A percentile compares a stretch with the other conserved stretches of the same genome.
Conservation (phyloP, 2,329 filamentous ascomycete species). For the Aspergillus sp. region DNA sequence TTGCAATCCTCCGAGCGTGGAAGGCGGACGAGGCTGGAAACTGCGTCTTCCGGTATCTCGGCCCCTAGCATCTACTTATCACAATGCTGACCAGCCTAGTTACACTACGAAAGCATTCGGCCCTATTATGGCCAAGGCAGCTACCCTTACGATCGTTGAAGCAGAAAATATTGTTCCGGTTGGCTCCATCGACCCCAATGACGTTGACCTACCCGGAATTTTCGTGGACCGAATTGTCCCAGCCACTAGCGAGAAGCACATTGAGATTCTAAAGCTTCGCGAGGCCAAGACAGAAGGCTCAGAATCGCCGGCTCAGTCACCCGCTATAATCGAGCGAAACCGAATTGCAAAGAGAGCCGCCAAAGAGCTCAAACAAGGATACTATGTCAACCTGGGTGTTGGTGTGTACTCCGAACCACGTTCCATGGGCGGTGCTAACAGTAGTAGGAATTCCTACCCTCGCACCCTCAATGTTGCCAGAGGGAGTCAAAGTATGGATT, state of each 20-base stretch:
- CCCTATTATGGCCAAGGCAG: conserved; percentile 80
- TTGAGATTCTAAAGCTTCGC: conserved; percentile 70
- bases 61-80: background rate
- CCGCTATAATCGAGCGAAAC: conserved; percentile 45
- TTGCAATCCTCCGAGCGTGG: conserved; percentile 76
- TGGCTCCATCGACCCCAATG: conserved; percentile 73
- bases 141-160: conserved; percentile 77
- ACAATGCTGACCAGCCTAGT: conserved; percentile 22
- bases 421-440: conserved; percentile 5
- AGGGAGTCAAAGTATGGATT: conserved; percentile 74
- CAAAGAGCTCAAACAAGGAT: conserved; percentile 72
- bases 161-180: conserved; percentile 80
- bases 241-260: conserved; percentile 70
- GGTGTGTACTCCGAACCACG: conserved; percentile 26
- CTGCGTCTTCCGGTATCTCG: conserved; percentile 71
- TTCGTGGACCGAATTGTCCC: conserved; percentile 82
- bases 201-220: conserved; percentile 79
- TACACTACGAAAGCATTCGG: conserved; percentile 78
- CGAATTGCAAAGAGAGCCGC: conserved; percentile 78
- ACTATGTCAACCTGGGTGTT: conserved; percentile 42
- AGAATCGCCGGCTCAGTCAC: conserved; percentile 39
- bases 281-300: conserved; percentile 45
- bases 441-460: conserved; percentile 76
- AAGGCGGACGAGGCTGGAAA: conserved; percentile 79
- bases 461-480: conserved; percentile 75